Evolutionary conservation across 257 asterid species (phyloP), one percentile per base, ranked within the genome.

Genomic region (Penstemon davidsonii): DNA sequence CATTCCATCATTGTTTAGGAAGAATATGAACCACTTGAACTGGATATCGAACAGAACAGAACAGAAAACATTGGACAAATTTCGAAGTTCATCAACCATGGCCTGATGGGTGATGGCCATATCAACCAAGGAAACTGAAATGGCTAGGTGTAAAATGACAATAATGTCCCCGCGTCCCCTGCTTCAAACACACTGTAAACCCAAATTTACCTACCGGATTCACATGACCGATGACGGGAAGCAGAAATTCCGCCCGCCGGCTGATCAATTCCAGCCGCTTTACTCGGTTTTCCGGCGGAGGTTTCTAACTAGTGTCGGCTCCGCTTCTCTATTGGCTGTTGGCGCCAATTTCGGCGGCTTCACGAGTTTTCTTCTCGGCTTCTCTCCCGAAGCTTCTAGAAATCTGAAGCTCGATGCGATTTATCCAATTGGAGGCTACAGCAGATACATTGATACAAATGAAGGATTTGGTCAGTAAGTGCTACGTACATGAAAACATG

Each of bases 271-370:
- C 67, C 50, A 71, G 59, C 86, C 96, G 15, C 83, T 92, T 0
- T 84, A 85, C 59, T 78, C 89, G 7, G 86, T 81, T n/a, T 90
- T 92, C 74, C 78, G 90, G 38, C 84, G 95, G 68, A 83, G 92
- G 5, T 83, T 88, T 47, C 82, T 90, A 55, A 72, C 85, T 0
- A 93, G 97, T 52, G 69, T 82, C 52, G 85, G 85, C 74, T 75
- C 91, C 39, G 89, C 95, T 72, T 82, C 96, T 73, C 52, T 88
- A 10, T 76, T 88, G 38, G 90, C 93, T 4, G 66, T 79, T 5
- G 97, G 96, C 7, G 96, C 96, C 67, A 86, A 92, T 79, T 86
- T 90, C 68, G 83, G 84, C n/a, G 97, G 96, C 64, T 54, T 81
- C 51, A 86, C 97, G 7, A 92, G 91, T 75, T 83, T 81, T 67